Evolutionary conservation across 352 stramenopile species (phyloP).

Genomic region (Hyaloperonospora arabidopsidis): DNA sequence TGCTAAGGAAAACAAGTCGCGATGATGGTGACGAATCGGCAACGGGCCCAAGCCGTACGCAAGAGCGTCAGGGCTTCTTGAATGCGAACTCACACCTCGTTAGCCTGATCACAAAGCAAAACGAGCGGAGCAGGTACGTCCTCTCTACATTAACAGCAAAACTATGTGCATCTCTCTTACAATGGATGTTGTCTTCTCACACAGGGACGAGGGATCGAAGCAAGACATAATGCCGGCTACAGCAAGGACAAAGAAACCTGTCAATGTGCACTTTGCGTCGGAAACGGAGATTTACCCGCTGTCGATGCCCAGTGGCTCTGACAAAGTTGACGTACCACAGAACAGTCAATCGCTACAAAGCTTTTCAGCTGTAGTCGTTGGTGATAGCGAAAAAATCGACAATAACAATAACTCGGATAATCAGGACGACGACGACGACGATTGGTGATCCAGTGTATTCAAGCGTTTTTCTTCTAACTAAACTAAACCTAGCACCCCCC

Average conservation of each 20-base stretch:
- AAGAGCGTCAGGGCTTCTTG: slow-evolving; percentile 23
- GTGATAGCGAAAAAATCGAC: slow-evolving; percentile 2
- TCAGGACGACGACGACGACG: slow-evolving; percentile 27
- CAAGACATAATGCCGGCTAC: slow-evolving; percentile 2
- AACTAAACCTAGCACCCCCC: background rate
- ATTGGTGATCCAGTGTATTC: slow-evolving; percentile 16
- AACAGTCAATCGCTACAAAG: slow-evolving; percentile 10
- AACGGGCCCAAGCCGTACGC: slow-evolving; percentile 8
- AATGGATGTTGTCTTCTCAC: background rate
- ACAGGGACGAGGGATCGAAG: slow-evolving; percentile 3
- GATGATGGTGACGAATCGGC: slow-evolving; percentile 10
- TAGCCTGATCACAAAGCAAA: slow-evolving; percentile 28
- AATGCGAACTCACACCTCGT: slow-evolving; percentile 25
- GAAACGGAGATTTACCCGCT: slow-evolving; percentile 13
- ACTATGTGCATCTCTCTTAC: background rate
- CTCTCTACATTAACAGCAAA: background rate
- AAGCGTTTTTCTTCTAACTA: no score
- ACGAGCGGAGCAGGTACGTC: slow-evolving; percentile 21
- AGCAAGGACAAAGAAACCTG: slow-evolving; percentile 12
- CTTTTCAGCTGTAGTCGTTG: background rate
- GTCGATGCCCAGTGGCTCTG: slow-evolving; percentile 9
- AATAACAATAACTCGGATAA: slow-evolving; percentile 12
- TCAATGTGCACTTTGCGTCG: slow-evolving; percentile 22
- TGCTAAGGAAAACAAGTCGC: slow-evolving; percentile 36
- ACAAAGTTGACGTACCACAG: slow-evolving; percentile 15